Conservation (phyloP, 805 yeast genomes). For the Yamadazyma phyllophila region DNA sequence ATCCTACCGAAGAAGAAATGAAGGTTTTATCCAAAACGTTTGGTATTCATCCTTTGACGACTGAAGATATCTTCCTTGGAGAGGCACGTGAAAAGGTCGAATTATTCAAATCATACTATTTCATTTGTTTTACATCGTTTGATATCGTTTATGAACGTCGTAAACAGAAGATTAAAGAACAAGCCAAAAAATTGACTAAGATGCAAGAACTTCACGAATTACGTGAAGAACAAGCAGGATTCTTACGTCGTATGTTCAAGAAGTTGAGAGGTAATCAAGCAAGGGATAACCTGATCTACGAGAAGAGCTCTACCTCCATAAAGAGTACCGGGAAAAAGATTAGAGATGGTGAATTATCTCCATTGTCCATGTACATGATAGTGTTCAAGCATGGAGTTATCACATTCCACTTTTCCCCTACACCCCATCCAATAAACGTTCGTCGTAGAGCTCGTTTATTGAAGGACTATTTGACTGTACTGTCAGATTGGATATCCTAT, state of each 20-base stretch:
- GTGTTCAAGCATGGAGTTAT: conserved; percentile 89
- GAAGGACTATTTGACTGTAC: conserved; percentile 82
- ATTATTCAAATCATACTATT: conserved; percentile 83
- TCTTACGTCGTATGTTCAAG: not conserved
- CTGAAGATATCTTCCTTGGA: conserved; percentile 90
- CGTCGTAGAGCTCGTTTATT: conserved; percentile 87
- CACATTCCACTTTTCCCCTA: conserved; percentile 90
- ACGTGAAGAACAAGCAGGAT: conserved; percentile 1
- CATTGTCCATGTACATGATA: conserved; percentile 88
- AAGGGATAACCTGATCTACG: not conserved
- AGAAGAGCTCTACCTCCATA: conserved; percentile 15
- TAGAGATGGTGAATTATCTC: conserved; percentile 65
- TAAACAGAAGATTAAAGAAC: conserved; percentile 48
- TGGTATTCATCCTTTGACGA: conserved; percentile 93
- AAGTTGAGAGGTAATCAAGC: not conserved
- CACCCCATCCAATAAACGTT: conserved; percentile 95
- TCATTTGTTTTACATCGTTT: conserved; percentile 73
- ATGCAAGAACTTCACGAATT: conserved; percentile 35
- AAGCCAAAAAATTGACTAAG: conserved; percentile 38
- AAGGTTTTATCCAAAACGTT: conserved; percentile 85
- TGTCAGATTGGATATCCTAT: conserved; percentile 96
- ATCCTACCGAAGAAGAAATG: conserved; percentile 97
- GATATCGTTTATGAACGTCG: conserved; percentile 71
- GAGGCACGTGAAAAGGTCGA: conserved; percentile 96
- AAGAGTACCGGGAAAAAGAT: conserved; percentile 30